Base-by-base conservation (phyloP, 108 stramenopile genomes). In the Cyclotella sp. region DNA sequence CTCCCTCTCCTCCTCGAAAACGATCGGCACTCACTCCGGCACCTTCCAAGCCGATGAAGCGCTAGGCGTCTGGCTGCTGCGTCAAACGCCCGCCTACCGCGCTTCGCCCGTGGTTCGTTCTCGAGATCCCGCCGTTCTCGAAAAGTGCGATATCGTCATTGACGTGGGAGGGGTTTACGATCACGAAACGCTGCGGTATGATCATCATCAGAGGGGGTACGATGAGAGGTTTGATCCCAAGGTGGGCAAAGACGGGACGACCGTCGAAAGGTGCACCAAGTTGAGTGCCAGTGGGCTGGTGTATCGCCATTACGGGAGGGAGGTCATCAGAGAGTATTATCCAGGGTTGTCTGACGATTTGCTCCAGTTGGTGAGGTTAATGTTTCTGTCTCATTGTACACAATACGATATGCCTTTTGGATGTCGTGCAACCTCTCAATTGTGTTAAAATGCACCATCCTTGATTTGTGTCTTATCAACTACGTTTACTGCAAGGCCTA, bases 31-130 rank as follows among this genome's bases (percentile, higher is more conserved):
- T 2, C 97, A 98, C 73, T 92, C 91, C 16, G 96, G 97, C 0
- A 87, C 90, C 70, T 97, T 98, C 81, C 98, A 99, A 76, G 97
- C 97, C 68, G 98, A 99, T 63, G 98, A 99, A 75, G 98, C 97
- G 43, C 88, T 99, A 73, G 98, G 95, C 27, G 91, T 93, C 8
- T 96, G 89, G 88, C 83, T 96, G 62, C 78, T 96, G 24, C 95
- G 92, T 60, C 91, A 92, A 62, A 68, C 79, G n/a, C 85, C 90
- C 43, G 66, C 76, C 46, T 96, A 91, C 75, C 85, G 92, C 24
- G 81, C 94, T 53, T 84, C 95, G 19, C 81, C 82, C 19, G 87
- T 99, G 24, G 85, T 98, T 9, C 95, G 99, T 18, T 90, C 94
- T 13, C 88, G 99, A 22, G 97, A 97, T 69, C 44, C 65, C 5